These are phyloP conservation scores for Eudorina sp. DNA, from an alignment of 139 green algal species.

Conservation along the genomic window DNA sequence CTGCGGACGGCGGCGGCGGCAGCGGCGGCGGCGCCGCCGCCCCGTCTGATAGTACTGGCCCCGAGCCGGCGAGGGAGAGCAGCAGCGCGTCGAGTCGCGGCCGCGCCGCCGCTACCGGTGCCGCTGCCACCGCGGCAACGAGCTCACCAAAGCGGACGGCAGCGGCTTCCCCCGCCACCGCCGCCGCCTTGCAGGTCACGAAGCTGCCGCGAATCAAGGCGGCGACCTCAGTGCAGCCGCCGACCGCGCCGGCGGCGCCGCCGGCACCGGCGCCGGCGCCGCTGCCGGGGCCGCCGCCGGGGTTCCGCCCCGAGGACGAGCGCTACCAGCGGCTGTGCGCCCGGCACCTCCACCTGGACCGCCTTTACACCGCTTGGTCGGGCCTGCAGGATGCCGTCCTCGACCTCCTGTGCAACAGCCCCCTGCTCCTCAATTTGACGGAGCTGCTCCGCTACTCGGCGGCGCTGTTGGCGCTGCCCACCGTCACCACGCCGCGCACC, in stretches of 20 bases:
- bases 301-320: slow-evolving; percentile 32
- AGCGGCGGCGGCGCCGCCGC: background rate
- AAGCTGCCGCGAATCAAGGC: background rate
- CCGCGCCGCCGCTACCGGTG: background rate
- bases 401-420: slow-evolving; percentile 38
- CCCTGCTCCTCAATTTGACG: slow-evolving; percentile 20
- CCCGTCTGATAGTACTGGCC: background rate
- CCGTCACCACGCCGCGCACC: background rate
- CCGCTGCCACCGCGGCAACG: background rate
- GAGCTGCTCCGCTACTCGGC: slow-evolving; percentile 27
- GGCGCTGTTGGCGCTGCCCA: slow-evolving; percentile 13
- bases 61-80: background rate
- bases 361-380: slow-evolving; percentile 19
- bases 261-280: background rate
- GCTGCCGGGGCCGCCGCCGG: background rate
- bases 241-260: background rate
- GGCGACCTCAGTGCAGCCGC: background rate
- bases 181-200: background rate
- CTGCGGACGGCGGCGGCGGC: background rate
- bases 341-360: background rate
- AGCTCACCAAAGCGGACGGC: background rate
- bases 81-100: background rate
- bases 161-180: background rate
- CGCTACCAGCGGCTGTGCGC: background rate
- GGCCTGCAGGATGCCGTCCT: slow-evolving; percentile 19